These are phyloP conservation scores for Petunia axillaris DNA, from an alignment of 257 asterid genomes.

Conservation along the genomic window DNA sequence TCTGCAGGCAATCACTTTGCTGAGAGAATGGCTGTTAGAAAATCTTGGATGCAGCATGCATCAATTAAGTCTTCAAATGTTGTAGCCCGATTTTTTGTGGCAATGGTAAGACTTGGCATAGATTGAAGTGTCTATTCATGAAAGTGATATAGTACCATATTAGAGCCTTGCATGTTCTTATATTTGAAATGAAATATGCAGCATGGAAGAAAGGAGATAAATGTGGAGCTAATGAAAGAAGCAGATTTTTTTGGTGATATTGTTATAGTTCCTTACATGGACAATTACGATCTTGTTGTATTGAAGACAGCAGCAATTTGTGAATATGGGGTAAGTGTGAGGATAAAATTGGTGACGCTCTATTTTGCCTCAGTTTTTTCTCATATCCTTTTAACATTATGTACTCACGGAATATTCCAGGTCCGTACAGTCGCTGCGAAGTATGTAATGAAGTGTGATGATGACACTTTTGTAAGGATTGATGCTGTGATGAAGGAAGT, in stretches of 20 bases:
- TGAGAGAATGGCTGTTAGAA: slow-evolving; percentile 94
- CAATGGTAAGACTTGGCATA: slow-evolving; percentile 64
- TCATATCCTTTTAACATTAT: slow-evolving; percentile 23
- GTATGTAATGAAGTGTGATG: slow-evolving; percentile 94
- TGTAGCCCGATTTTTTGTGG: slow-evolving; percentile 86
- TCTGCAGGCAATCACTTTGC: slow-evolving; percentile 97
- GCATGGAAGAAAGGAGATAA: slow-evolving; percentile 89
- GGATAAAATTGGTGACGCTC: not conserved
- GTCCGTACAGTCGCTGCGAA: slow-evolving; percentile 68
- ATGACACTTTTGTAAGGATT: slow-evolving; percentile 91
- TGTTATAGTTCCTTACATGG: slow-evolving; percentile 92
- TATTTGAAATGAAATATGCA: slow-evolving; percentile 36
- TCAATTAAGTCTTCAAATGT: slow-evolving; percentile 61
- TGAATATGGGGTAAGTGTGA: slow-evolving; percentile 86
- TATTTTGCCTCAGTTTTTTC: not conserved
- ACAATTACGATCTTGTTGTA: slow-evolving; percentile 92
- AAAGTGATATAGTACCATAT: not conserved
- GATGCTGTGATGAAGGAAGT: slow-evolving; percentile 82
- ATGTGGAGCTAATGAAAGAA: slow-evolving; percentile 85
- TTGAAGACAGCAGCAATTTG: slow-evolving; percentile 92
- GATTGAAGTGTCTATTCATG: slow-evolving; percentile 2
- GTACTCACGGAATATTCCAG: slow-evolving; percentile 46
- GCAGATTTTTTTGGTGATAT: slow-evolving; percentile 90
- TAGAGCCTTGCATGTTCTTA: slow-evolving; percentile 29
- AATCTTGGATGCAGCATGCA: slow-evolving; percentile 89